These are phyloP conservation scores for Ogataea henricii DNA, from an alignment of 805 yeast species.

Conservation along the genomic window DNA sequence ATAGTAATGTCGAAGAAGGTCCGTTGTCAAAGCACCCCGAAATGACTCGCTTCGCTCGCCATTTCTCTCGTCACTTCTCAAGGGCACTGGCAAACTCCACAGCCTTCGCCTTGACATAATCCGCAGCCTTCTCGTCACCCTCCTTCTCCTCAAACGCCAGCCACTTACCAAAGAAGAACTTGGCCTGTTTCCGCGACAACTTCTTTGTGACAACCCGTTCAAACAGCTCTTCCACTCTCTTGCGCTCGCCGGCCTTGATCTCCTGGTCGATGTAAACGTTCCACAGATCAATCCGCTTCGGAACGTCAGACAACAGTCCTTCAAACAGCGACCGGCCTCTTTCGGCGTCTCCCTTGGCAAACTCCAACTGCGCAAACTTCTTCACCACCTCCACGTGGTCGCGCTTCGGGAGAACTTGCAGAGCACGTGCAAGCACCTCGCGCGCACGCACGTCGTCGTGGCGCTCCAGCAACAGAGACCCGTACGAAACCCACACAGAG, in stretches of 20 bases:
- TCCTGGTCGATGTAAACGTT: slow-evolving; percentile 94
- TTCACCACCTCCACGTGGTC: slow-evolving; percentile 78
- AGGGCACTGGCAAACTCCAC: slow-evolving; percentile 52
- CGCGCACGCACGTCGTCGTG: slow-evolving; percentile 62
- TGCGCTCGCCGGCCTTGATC: slow-evolving; percentile 66
- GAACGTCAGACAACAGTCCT: slow-evolving; percentile 85
- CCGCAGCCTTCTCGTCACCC: slow-evolving; percentile 69
- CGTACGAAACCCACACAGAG: slow-evolving; percentile 81
- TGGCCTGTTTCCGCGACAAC: slow-evolving; percentile 84
- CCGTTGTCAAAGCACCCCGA: not conserved
- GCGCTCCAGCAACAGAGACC: slow-evolving; percentile 69
- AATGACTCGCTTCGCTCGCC: not conserved
- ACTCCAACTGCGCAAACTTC: slow-evolving; percentile 89
- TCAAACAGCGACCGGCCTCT: slow-evolving; percentile 94
- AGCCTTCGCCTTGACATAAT: slow-evolving; percentile 89
- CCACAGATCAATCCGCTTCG: slow-evolving; percentile 93
- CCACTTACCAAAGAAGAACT: slow-evolving; percentile 94
- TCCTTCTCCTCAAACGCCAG: slow-evolving; percentile 70
- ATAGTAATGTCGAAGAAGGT: not conserved
- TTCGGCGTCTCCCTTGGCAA: slow-evolving; percentile 83
- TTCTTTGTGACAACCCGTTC: slow-evolving; percentile 75
- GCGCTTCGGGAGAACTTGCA: slow-evolving; percentile 69
- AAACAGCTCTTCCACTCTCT: slow-evolving; percentile 73
- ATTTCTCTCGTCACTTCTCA: not conserved
- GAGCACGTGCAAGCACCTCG: slow-evolving; percentile 70